These are phyloP conservation scores for Paecilomyces sp. DNA, from an alignment of 2,329 filamentous ascomycete species.

Conservation along the genomic window DNA sequence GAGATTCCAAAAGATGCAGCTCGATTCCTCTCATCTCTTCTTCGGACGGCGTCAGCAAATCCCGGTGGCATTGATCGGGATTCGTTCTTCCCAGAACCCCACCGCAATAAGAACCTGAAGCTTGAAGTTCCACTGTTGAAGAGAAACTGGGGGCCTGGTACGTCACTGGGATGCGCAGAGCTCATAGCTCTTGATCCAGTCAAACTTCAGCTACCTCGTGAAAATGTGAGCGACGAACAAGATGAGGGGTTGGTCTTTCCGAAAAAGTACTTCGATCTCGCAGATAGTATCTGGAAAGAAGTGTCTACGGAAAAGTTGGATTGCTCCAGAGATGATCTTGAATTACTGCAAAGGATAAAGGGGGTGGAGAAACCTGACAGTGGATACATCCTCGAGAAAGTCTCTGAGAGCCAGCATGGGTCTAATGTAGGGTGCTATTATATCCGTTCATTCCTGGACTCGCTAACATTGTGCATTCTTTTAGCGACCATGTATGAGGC, in stretches of 20 bases:
- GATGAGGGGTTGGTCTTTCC: conserved; percentile 40
- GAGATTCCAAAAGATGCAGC: conserved; percentile 21
- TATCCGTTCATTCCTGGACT: not conserved
- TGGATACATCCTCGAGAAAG: conserved; percentile 12
- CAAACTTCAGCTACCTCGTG: conserved; percentile 24
- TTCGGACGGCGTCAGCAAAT: conserved; percentile 9
- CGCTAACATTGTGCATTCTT: not conserved
- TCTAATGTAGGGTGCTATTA: conserved; percentile 12
- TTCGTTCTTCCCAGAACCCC: conserved; percentile 12
- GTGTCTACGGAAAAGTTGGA: conserved; percentile 17
- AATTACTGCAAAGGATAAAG: conserved; percentile 22
- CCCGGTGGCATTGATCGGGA: conserved; percentile 11
- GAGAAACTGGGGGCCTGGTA: conserved; percentile 39
- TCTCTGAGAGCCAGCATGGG: conserved; percentile 10
- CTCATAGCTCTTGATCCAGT: conserved; percentile 16
- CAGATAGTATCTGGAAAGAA: conserved; percentile 11
- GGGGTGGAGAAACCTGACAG: conserved; percentile 12
- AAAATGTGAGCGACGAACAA: conserved; percentile 29
- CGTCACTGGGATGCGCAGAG: conserved; percentile 28
- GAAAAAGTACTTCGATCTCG: conserved; percentile 20
- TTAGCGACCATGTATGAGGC: not conserved
- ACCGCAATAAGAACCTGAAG: conserved; percentile 25
- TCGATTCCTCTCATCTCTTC: conserved; percentile 22
- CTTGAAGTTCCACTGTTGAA: conserved; percentile 41
- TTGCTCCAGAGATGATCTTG: conserved; percentile 14